Conservation (phyloP, 2,329 filamentous ascomycete species). For the Tolypocladium capitatum region DNA sequence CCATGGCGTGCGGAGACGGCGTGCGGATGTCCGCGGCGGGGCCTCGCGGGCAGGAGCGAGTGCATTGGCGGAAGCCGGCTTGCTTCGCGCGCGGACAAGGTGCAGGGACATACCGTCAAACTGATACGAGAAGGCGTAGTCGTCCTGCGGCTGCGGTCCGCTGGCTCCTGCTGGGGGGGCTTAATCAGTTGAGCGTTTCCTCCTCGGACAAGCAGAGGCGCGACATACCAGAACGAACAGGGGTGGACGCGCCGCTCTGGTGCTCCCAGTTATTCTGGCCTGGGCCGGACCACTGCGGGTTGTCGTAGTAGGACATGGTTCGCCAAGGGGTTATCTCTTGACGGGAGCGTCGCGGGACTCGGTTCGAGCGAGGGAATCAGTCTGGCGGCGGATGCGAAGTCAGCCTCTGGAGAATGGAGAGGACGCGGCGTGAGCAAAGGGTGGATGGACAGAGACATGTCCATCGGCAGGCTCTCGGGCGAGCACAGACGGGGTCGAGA, state of each 20-base stretch:
- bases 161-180: conserved; percentile 46
- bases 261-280: conserved; percentile 32
- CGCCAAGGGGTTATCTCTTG: background rate
- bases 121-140: conserved; percentile 73
- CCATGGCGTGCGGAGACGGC: background rate
- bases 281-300: conserved; percentile 24
- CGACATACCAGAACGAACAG: conserved; percentile 25
- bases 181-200: conserved; percentile 2
- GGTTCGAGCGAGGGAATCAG: background rate
- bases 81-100: background rate
- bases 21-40: no score
- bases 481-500: background rate
- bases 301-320: conserved; percentile 33
- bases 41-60: background rate
- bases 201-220: background rate
- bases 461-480: background rate
- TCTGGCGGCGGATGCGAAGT: background rate
- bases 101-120: conserved; percentile 64
- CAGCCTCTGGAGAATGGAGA: background rate
- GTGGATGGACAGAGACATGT: background rate
- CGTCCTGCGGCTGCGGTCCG: conserved; percentile 61
- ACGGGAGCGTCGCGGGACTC: background rate
- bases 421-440: background rate
- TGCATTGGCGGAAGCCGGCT: background rate
- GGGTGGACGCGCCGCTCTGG: conserved; percentile 24